Evolutionary conservation across 805 yeast species (phyloP), one percentile per base, ranked within the genome.

Genomic region (Ogataea zsoltii): DNA sequence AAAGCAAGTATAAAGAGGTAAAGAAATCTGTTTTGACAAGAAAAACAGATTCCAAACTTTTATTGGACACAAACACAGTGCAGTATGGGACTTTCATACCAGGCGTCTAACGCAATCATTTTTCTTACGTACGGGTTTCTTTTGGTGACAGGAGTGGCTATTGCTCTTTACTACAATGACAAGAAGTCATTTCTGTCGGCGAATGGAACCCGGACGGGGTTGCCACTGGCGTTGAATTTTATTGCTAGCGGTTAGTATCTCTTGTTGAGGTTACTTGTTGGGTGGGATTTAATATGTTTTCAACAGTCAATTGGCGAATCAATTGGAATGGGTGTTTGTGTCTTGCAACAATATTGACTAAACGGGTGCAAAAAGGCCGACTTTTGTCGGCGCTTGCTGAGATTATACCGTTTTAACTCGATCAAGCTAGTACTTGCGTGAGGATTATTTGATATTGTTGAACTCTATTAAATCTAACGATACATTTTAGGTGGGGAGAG

Each of bases 221-320:
- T 88, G 13, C 96, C 96, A 1, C 70, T 91, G 55, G 86, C 96
- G 2, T 72, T 91, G 49, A 91, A 91, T 64, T 91, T 91, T 62
- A 80, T 91, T 44, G 97, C 97, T 41, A 83, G 95, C 54, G 96
- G 96, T 78, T 73, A 70, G 87, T 83, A 65, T 62, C 14, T 29
- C 33, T 42, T 43, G 39, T 33, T 21, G 19, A 17, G 32, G 25
- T 13, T 19, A 9, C 11, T 16, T 30, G 26, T 32, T 30, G 39
- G 31, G 15, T 9, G 31, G 31, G 41, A 38, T 45, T 45, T 48
- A 43, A 39, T 48, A 37, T 34, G 41, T 38, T 43, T 51, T 43
- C 54, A 53, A 42, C 50, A 44, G 35, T 36, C 44, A 44, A 38
- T 21, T 12, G 29, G 21, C 31, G n/a, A 41, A 12, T 28, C 14